These are phyloP conservation scores for Trichoderma gamsii DNA, from an alignment of 495 filamentous ascomycete species.

Conservation along the genomic window DNA sequence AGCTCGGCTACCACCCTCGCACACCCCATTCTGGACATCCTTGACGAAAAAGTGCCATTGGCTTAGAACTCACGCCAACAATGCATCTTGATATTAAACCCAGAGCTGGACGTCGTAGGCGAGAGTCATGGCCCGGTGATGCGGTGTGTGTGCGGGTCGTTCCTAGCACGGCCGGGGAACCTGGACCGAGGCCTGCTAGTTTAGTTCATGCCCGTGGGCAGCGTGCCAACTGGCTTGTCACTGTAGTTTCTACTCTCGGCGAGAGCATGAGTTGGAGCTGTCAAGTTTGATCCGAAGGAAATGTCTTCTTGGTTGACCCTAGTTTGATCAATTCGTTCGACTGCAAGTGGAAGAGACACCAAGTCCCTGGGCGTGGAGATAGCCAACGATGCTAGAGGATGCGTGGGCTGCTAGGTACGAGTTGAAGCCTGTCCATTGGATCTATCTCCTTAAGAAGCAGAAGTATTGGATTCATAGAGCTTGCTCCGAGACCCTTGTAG, in stretches of 20 bases:
- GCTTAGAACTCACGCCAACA: neutral
- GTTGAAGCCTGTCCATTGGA: no score
- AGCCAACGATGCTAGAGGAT: no score
- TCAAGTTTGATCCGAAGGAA: neutral
- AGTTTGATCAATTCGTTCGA: no score
- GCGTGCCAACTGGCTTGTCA: neutral
- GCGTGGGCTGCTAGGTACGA: no score
- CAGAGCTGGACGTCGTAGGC: neutral
- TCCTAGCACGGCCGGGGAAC: neutral
- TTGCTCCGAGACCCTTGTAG: no score
- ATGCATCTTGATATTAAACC: constrained; percentile 11
- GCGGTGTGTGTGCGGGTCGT: constrained; percentile 5
- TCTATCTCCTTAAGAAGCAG: no score
- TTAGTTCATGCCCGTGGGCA: neutral
- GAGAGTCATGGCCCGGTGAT: neutral
- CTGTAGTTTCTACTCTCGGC: neutral
- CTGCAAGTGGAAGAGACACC: no score
- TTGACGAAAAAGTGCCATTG: neutral
- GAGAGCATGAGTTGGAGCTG: neutral
- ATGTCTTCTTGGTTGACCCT: no score
- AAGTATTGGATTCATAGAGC: no score
- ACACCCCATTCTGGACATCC: neutral
- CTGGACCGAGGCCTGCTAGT: constrained; percentile 1
- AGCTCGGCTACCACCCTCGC: neutral
- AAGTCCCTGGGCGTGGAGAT: no score